Evolutionary conservation across 2,329 filamentous ascomycete genomes (phyloP), one percentile per base, ranked within the genome.

Genomic region (Scytalidium sp.): DNA sequence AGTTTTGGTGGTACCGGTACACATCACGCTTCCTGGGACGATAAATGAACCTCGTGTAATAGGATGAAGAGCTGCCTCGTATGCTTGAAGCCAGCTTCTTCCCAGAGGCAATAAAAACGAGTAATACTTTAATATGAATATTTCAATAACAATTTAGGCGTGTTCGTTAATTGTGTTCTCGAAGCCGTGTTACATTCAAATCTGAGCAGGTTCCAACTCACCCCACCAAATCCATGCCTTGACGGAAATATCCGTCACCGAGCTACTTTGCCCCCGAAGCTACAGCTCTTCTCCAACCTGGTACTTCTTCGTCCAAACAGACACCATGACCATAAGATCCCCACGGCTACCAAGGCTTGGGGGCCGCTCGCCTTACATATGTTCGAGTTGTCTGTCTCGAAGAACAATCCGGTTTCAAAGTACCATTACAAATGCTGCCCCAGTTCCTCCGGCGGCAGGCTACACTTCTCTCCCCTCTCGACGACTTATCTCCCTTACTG

Each of bases 401-500:
- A 42, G 43, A 9, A 29, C 45, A 19, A 46, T 45, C 32, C n/a
- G 32, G 32, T 46, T 42, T 32, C 50, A 52, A 19, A 47, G 47
- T 19, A 32, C 44, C 19, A 42, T 32, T 46, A 19, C 45, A 25
- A 50, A 60, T 47, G 60, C 60, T 17, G 60, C 61, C 2, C 69
- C 73, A 11, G 65, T 68, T 36, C 75, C 76, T 13, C 75, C 77
- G 2, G 21, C 67, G 2, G 62, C 77, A 51, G 75, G 73, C 57
- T 64, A 81, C 67, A 71, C 80, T 13, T 67, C 68, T 21, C 81
- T 97, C 54, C 71, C 81, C n/a, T 85, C 86, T 56, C 88, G 94
- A 45, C 83, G 84, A 46, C 78, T 97, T 41, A 84, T 99, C 58
- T 86, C 85, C 39, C 74, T 97, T 54, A 80, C 84, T 15, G 94